phyloP scores from a whole-genome alignment of 257 asterid species.

The Scutellaria baicalensis region DNA sequence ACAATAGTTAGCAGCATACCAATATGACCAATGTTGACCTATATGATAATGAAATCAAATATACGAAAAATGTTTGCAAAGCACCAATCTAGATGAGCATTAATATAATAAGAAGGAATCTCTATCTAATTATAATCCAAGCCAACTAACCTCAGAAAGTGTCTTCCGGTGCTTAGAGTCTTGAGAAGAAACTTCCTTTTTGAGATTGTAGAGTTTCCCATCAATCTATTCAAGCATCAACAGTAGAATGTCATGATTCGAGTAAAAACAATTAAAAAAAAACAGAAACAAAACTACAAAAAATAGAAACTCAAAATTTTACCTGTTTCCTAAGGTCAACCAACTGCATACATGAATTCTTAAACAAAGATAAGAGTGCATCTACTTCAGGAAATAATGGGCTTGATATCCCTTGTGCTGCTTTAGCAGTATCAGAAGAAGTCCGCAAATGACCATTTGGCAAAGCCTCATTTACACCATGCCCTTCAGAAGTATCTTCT shows the following conservation, averaged over 20 bases:
- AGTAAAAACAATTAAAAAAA: background rate
- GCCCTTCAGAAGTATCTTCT: conserved; percentile 66
- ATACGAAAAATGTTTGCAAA: background rate
- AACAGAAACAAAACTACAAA: background rate
- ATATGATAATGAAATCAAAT: conserved; percentile 5
- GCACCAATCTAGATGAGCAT: background rate
- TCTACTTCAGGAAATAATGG: conserved; percentile 95
- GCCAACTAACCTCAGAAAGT: conserved; percentile 69
- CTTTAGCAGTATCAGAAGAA: conserved; percentile 56
- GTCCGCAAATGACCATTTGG: conserved; percentile 70
- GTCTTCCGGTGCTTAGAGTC: conserved; percentile 93
- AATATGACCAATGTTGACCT: too few species aligned
- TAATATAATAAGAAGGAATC: background rate
- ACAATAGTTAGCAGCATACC: conserved; percentile 3
- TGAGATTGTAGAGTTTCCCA: conserved; percentile 72
- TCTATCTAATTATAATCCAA: background rate
- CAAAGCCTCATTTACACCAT: conserved; percentile 51
- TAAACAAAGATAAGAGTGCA: conserved; percentile 74
- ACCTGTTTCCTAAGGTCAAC: conserved; percentile 90
- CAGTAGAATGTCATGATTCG: conserved; percentile 16
- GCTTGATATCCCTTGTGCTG: conserved; percentile 41
- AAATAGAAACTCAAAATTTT: background rate
- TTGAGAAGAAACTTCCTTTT: conserved; percentile 75
- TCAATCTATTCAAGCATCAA: conserved; percentile 54
- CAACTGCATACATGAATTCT: conserved; percentile 76